phyloP scores from a whole-genome alignment of 2,329 filamentous ascomycete species.

The Talaromyces sp. region DNA sequence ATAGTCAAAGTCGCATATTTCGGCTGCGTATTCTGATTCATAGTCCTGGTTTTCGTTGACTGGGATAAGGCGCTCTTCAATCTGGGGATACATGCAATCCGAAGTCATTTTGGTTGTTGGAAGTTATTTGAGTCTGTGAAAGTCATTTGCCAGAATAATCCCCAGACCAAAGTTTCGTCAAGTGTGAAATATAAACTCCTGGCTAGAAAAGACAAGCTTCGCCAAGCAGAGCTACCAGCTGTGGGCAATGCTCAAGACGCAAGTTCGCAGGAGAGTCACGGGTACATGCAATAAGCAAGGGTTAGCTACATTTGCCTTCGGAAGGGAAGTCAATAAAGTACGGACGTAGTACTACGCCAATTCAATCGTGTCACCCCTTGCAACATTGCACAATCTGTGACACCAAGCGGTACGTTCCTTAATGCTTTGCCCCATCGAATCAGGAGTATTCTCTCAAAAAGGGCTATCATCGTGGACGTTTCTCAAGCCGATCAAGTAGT shows the following conservation, averaged over 20 bases:
- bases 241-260: background rate
- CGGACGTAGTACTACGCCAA: background rate
- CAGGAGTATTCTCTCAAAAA: background rate
- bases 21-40: background rate
- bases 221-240: conserved; percentile 8
- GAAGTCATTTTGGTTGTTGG: background rate
- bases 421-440: background rate
- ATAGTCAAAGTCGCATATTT: background rate
- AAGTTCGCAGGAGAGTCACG: conserved; percentile 9
- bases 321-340: background rate
- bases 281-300: conserved; percentile 10
- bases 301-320: conserved; percentile 1
- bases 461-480: background rate
- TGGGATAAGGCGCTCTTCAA: background rate
- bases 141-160: background rate
- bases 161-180: background rate
- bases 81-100: background rate
- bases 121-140: too few species aligned
- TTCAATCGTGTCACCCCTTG: background rate
- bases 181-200: background rate
- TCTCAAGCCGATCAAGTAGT: conserved; percentile 47
- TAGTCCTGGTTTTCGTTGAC: background rate
- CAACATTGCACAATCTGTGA: background rate
- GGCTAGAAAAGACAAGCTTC: conserved; percentile 10
- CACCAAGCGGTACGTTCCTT: background rate